Evolutionary conservation across 2,329 filamentous ascomycete genomes (phyloP).

Genomic region (Fusarium pininemorale): DNA sequence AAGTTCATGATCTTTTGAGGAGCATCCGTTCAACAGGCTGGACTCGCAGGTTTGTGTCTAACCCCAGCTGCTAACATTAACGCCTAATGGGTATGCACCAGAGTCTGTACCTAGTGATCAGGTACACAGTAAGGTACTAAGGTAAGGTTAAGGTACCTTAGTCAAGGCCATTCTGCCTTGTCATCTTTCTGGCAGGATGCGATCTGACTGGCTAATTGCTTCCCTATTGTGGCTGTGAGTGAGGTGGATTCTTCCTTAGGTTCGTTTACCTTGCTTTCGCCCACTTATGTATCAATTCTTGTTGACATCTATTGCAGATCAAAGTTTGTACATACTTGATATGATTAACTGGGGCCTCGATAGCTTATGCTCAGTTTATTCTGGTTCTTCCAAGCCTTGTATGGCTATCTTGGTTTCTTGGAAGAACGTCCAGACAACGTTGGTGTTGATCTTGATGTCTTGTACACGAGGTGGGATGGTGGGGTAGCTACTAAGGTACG

Average conservation of each 20-base stretch:
- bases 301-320: background rate
- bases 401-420: background rate
- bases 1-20: slow-evolving; percentile 12
- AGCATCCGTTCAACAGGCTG: background rate
- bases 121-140: background rate
- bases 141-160: background rate
- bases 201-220: background rate
- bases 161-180: background rate
- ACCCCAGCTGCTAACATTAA: background rate
- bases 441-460: background rate
- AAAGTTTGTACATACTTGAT: background rate
- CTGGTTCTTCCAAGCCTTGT: too few species aligned
- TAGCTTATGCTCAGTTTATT: background rate
- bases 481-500: background rate
- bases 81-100: background rate
- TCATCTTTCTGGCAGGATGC: slow-evolving; percentile 1
- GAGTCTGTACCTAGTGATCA: background rate
- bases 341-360: background rate
- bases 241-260: background rate
- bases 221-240: slow-evolving; percentile 13
- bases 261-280: background rate
- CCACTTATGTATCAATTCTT: background rate
- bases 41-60: background rate
- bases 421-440: background rate
- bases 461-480: background rate